Evolutionary conservation across 1,284 basidiomycete genomes (phyloP), one percentile per base, ranked within the genome.

Genomic region (Fomes fomentarius): DNA sequence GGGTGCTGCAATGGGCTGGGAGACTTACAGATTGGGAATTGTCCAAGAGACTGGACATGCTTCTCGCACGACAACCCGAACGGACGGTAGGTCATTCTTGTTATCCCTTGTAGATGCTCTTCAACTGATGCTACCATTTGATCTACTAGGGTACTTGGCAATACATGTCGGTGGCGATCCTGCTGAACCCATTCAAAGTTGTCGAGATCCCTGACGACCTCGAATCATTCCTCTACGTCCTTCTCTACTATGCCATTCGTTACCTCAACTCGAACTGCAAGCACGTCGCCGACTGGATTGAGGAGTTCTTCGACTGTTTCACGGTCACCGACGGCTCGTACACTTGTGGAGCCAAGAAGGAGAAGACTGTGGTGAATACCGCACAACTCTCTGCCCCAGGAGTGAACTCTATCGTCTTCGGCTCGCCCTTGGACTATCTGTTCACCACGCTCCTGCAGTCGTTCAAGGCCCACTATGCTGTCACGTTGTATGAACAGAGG

Each of bases 181-280:
- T 50, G 1, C 33, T 22, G 5, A 3, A 33, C 26, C 28, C 28
- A 7, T 19, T 11, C 34, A 43, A 28, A 21, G 26, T 24, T 10
- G 41, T 45, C 12, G 19, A 28, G 41, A 44, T 44, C 9, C 1
- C 22, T 17, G 52, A 54, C 25, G 52, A 54, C 19, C 37, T 54
- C 1, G 52, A 54, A 15, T 47, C 52, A 6, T 49, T 54, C 35
- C 11, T 54, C 22, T 31, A 54, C 12, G 47, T 54, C 26, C 33
- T 54, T 28, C n/a, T 54, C 41, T 49, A 54, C 17, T 28, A 54
- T n/a, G 40, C 31, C 11, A 26, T 54, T 14, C 52, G 52, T 9
- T 50, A 54, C 41, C 47, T 50, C 26, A 5, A 22, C n/a, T 45
- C 40, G 9, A 44, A 51, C 41, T 35, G 41, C 49, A 19, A 14